phyloP scores from a whole-genome alignment of 345 rosid genomes.

The Ricinus communis region DNA sequence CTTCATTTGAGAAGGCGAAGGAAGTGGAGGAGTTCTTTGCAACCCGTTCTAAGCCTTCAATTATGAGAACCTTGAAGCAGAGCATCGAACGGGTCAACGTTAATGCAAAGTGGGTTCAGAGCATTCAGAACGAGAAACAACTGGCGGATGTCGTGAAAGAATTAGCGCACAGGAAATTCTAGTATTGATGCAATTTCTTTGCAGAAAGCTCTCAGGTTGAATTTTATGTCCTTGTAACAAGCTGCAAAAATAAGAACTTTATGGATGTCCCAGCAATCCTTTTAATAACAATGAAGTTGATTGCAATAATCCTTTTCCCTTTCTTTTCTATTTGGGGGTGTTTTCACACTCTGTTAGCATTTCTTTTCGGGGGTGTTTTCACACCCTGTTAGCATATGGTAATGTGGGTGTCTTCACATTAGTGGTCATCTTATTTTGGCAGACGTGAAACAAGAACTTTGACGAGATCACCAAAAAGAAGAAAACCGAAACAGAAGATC shows the following conservation, averaged over 20 bases:
- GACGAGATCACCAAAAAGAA: too few species aligned
- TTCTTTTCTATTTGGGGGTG: too few species aligned
- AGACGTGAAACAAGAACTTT: too few species aligned
- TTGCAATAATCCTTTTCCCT: background rate
- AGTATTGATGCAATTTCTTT: constrained; percentile 1
- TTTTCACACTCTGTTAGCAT: too few species aligned
- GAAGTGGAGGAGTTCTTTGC: constrained; percentile 88
- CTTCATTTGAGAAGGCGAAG: constrained; percentile 70
- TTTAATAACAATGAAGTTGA: background rate
- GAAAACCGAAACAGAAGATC: too few species aligned
- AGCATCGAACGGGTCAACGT: constrained; percentile 72
- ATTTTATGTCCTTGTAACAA: background rate
- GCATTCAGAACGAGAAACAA: constrained; percentile 54
- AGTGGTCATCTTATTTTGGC: too few species aligned
- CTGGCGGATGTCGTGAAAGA: constrained; percentile 50
- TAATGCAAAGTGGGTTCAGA: constrained; percentile 78
- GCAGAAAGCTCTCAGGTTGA: background rate
- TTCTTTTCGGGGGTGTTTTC: too few species aligned
- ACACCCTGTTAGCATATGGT: too few species aligned
- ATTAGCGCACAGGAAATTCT: constrained; percentile 43
- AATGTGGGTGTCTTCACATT: too few species aligned
- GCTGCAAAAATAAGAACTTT: background rate
- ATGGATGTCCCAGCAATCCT: background rate
- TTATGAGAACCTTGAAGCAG: constrained; percentile 90
- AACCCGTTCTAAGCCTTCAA: constrained; percentile 50